Evolutionary conservation across 2,329 filamentous ascomycete species (phyloP).

Genomic region (Blastomyces emzantsi): DNA sequence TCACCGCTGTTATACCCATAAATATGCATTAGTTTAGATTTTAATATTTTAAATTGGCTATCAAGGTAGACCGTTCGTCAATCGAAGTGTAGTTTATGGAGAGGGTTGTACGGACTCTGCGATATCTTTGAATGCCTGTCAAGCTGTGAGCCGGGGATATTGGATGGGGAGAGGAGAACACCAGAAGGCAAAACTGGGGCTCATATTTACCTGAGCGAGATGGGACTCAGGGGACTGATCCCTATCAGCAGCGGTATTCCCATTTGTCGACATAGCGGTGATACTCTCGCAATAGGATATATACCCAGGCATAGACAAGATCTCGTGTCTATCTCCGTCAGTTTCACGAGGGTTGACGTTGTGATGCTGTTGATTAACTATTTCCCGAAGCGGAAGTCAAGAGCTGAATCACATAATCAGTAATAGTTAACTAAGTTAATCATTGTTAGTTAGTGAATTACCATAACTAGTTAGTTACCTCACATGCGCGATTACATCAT

Average conservation of each 20-base stretch:
- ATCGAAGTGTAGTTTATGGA: constrained; percentile 1
- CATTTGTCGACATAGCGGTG: background rate
- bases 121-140: constrained; percentile 27
- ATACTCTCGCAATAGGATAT: background rate
- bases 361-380: too few species aligned
- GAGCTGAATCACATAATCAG: background rate
- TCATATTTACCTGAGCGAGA: constrained; percentile 13
- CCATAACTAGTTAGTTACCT: too few species aligned
- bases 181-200: too few species aligned
- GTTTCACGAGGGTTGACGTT: too few species aligned
- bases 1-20: constrained; percentile 39
- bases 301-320: too few species aligned
- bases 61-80: background rate
- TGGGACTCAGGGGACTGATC: constrained; percentile 7
- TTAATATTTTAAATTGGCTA: background rate
- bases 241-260: background rate
- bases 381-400: too few species aligned
- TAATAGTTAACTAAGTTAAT: too few species aligned
- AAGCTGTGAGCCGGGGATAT: background rate
- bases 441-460: too few species aligned
- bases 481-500: background rate
- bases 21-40: background rate
- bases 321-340: too few species aligned
- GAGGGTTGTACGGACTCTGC: constrained; percentile 20
- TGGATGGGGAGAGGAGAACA: background rate